Evolutionary conservation across 129 eudicot genomes (phyloP).

Genomic region (Tanacetum coccineum): DNA sequence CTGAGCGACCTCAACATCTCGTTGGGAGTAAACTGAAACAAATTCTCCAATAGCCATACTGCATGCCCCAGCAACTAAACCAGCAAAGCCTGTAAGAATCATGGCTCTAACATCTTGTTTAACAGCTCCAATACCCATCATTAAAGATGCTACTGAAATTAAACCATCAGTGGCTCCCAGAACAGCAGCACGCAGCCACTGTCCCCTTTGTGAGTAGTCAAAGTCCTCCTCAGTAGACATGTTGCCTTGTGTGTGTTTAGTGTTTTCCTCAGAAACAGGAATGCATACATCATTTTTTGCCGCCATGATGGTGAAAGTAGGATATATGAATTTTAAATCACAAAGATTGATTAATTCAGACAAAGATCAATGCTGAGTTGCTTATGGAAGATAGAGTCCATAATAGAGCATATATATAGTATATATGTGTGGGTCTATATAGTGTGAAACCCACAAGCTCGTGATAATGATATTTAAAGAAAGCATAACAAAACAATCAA

Average conservation of each 20-base stretch:
- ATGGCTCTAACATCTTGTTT: slow-evolving; percentile 24
- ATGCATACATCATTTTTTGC: slow-evolving; percentile 16
- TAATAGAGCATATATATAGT: slow-evolving; percentile 19
- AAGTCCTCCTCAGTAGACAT: slow-evolving; percentile 6
- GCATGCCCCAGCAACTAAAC: slow-evolving; percentile 34
- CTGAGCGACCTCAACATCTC: slow-evolving; percentile 31
- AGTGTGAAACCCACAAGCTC: slow-evolving; percentile 38
- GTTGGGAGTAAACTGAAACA: slow-evolving; percentile 25
- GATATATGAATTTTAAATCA: background rate
- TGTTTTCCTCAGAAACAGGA: slow-evolving; percentile 19
- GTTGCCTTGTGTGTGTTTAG: background rate
- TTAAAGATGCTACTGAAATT: slow-evolving; percentile 25
- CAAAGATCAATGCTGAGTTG: slow-evolving; percentile 2
- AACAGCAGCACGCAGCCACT: slow-evolving; percentile 38
- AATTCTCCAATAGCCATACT: slow-evolving; percentile 32
- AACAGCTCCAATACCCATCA: slow-evolving; percentile 34
- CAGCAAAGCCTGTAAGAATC: slow-evolving; percentile 28
- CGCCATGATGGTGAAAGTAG: slow-evolving; percentile 19
- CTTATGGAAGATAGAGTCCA: slow-evolving; percentile 23
- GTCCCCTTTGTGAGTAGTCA: slow-evolving; percentile 36
- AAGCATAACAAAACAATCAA: slow-evolving; percentile 6
- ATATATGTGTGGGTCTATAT: background rate
- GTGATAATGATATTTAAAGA: slow-evolving; percentile 13
- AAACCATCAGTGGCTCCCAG: slow-evolving; percentile 33
- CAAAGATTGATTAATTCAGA: background rate